phyloP scores from a whole-genome alignment of 495 filamentous ascomycete species.

The Aspergillus mulundensis region DNA sequence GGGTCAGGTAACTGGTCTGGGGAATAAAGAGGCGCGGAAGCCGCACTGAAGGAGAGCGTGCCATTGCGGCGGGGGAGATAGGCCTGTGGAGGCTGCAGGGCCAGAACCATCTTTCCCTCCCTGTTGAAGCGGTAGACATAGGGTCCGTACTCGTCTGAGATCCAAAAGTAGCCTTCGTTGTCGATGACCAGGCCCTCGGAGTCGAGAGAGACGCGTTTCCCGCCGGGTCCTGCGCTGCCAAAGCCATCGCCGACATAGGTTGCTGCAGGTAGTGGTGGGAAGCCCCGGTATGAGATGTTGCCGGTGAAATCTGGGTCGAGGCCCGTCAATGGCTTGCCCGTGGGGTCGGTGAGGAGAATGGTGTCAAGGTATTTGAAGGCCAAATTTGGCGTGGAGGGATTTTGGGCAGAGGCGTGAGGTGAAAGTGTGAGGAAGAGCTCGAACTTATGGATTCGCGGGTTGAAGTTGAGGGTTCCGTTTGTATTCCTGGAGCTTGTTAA shows the following conservation, averaged over 20 bases:
- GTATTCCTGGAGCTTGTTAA: constrained; percentile 50
- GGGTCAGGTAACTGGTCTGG: constrained; percentile 40
- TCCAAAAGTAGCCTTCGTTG: constrained; percentile 64
- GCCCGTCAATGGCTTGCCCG: constrained; percentile 65
- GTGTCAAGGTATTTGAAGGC: constrained; percentile 62
- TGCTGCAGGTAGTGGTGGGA: constrained; percentile 61
- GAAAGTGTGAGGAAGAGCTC: constrained; percentile 54
- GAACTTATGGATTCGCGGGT: constrained; percentile 71
- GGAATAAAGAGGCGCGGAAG: constrained; percentile 61
- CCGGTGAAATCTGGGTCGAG: constrained; percentile 62
- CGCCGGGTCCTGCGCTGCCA: constrained; percentile 57
- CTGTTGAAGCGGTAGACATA: constrained; percentile 66
- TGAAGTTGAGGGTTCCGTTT: constrained; percentile 70
- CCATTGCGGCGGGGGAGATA: constrained; percentile 64
- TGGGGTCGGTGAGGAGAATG: constrained; percentile 62
- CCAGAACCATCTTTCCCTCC: constrained; percentile 56
- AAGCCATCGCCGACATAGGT: constrained; percentile 74
- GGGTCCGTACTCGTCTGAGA: constrained; percentile 77
- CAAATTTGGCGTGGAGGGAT: constrained; percentile 62
- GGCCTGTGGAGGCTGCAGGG: constrained; percentile 65
- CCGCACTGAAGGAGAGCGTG: constrained; percentile 53
- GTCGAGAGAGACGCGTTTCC: constrained; percentile 60
- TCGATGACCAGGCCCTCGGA: constrained; percentile 67
- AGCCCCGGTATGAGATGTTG: constrained; percentile 50
- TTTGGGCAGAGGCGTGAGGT: constrained; percentile 46